Base-by-base conservation (phyloP, 306 rosid genomes). In the Lathyrus aphaca region DNA sequence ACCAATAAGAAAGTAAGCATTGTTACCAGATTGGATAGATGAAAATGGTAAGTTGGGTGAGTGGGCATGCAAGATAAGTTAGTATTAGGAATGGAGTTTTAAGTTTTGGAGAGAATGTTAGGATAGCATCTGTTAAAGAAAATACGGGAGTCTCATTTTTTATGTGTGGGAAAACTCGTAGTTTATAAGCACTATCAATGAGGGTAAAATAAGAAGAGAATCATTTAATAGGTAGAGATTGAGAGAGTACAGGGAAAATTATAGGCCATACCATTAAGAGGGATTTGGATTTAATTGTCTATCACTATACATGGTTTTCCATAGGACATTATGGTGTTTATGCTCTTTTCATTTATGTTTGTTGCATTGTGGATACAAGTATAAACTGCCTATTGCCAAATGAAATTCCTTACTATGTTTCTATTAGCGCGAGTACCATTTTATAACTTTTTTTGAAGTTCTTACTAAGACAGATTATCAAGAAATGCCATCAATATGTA, bases 321-420 rank as follows among this genome's bases (percentile, higher is more conserved):
- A 16, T 48, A 46, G 43, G 16, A 66, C 10, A 30, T 30, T 25
- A 48, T 27, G 43, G 29, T 12, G 58, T 48, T 66, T 5, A 25
- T 7, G 14, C 9, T 38, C 15, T 57, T 66, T 66, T 27, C 67
- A 21, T 66, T 66, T 45, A 12, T 46, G 18, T 35, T 8, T 67
- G 21, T 66, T 45, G 66, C 61, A 46, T 46, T 66, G 68, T 11
- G 11, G 63, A 14, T 74, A 8, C 42, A 5, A 51, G 13, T 27
- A 15, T 68, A 27, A 67, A 16, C 69, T 67, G 23, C 54, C 37
- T 40, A 63, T 77, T 18, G 17, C 53, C 72, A 63, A 77, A 60
- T 46, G 15, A 61, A 61, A 19, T 18, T 46, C 32, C 13, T 54
- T 59, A 29, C 50, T 45, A 56, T 56, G 58, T 70, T 44, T 55